Percentiles rank a stretch among this genome's conserved stretches.
Conservation (phyloP, 2,329 filamentous ascomycete genomes). For the Fusarium odoratissimum region DNA sequence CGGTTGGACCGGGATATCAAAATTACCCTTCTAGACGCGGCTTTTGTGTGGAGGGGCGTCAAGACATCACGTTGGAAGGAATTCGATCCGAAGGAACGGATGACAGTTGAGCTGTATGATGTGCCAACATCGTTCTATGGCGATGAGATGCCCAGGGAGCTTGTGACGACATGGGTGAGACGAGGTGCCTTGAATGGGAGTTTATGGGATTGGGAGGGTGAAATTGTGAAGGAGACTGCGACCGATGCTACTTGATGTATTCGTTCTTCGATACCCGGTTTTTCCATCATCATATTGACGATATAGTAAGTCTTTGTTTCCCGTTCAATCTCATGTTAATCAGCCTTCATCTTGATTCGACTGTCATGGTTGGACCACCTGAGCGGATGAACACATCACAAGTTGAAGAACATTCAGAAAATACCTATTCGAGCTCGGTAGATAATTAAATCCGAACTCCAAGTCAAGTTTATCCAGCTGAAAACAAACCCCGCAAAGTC, state of each 20-base stretch:
- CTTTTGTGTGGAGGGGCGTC: slow-evolving; percentile 39
- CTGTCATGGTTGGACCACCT: too few relatives aligned
- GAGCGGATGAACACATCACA: neutral
- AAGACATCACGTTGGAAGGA: slow-evolving; percentile 48
- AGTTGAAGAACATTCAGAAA: neutral
- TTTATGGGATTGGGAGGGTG: slow-evolving; percentile 52
- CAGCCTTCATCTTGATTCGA: neutral
- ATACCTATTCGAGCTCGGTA: neutral
- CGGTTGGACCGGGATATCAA: slow-evolving; percentile 45
- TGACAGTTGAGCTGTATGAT: slow-evolving; percentile 54
- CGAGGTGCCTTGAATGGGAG: slow-evolving; percentile 55
- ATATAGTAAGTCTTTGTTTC: neutral
- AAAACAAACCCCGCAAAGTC: neutral
- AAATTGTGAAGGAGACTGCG: slow-evolving; percentile 20
- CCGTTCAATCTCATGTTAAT: neutral
- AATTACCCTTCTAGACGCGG: slow-evolving; percentile 50
- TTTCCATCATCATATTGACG: neutral
- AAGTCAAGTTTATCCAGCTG: neutral
- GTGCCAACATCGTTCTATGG: slow-evolving; percentile 55
- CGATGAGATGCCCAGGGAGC: slow-evolving; percentile 50
- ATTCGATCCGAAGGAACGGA: slow-evolving; percentile 50
- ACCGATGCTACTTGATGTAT: neutral
- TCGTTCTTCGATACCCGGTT: neutral
- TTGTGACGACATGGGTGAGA: slow-evolving; percentile 57
- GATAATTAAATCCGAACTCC: neutral